Percentiles rank a stretch among this genome's conserved stretches.
Conservation (phyloP, 2,329 filamentous ascomycete genomes). For the Stemphylium vesicarium region DNA sequence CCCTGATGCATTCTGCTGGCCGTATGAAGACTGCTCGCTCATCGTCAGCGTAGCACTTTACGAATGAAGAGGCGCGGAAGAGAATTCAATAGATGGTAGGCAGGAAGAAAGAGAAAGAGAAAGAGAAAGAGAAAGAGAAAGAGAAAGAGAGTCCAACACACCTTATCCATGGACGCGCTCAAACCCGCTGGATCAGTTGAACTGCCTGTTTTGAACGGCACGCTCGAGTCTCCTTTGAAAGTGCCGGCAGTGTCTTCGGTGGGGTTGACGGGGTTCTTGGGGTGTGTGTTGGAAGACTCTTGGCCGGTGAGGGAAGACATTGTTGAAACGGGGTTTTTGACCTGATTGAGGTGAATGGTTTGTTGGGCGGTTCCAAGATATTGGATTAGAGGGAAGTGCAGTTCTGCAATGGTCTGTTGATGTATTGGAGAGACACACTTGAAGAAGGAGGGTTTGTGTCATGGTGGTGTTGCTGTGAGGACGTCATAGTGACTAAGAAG, state of each 20-base stretch:
- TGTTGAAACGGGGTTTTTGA: too few species aligned
- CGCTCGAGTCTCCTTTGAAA: constrained; percentile 11
- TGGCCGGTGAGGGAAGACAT: constrained; percentile 24
- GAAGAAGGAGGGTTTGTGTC: neutral
- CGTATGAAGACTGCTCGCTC: neutral
- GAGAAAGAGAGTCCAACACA: neutral
- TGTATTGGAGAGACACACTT: neutral
- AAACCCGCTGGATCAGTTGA: constrained; percentile 4
- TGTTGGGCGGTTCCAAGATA: too few species aligned
- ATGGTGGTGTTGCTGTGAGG: neutral
- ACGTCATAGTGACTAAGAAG: constrained; percentile 13
- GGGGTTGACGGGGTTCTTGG: constrained; percentile 17
- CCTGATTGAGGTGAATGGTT: too few species aligned
- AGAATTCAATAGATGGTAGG: too few species aligned
- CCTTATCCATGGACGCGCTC: constrained; percentile 14
- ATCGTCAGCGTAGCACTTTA: too few species aligned
- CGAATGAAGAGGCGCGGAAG: neutral
- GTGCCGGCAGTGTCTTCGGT: constrained; percentile 4
- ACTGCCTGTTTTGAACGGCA: constrained; percentile 10
- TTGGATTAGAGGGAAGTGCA: neutral
- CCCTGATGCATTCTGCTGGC: constrained; percentile 15
- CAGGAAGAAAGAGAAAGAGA: too few species aligned
- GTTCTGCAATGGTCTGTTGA: neutral
- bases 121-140: too few species aligned
- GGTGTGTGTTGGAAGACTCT: constrained; percentile 21